A percentile compares a stretch with the other conserved stretches of the same genome.
Conservation (phyloP, 1,139 yeast genomes). For the Sugiyamaella neomexicana region DNA sequence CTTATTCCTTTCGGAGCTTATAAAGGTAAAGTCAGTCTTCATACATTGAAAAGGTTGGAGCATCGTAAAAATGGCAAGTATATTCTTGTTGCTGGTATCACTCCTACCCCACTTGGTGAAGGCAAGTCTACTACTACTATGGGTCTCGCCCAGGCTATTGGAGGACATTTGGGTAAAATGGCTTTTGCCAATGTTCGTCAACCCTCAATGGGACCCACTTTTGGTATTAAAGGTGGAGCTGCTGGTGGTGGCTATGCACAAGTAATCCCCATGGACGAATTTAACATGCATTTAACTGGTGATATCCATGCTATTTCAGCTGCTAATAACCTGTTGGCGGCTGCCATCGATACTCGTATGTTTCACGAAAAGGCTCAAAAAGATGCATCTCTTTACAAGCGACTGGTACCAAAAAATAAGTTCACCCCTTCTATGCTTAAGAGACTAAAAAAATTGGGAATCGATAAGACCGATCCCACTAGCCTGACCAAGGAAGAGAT, state of each 20-base stretch:
- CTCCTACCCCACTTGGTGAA: conserved; percentile 98
- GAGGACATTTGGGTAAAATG: conserved; percentile 83
- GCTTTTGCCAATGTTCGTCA: conserved; percentile 97
- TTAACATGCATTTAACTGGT: conserved; percentile 97
- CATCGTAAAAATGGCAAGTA: conserved; percentile 80
- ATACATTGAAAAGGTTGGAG: conserved; percentile 68
- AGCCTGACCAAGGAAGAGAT: conserved; percentile 80
- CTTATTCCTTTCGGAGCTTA: conserved; percentile 88
- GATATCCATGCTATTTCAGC: conserved; percentile 96
- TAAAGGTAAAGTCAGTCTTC: conserved; percentile 78
- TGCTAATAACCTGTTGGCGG: conserved; percentile 94
- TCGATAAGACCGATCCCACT: conserved; percentile 58
- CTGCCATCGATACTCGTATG: conserved; percentile 97
- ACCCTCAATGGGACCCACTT: conserved; percentile 99
- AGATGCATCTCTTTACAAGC: conserved; percentile 80
- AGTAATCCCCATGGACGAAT: conserved; percentile 99
- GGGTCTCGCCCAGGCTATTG: conserved; percentile 93
- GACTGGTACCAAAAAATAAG: conserved; percentile 86
- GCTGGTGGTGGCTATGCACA: conserved; percentile 99
- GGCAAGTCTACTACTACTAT: conserved; percentile 97
- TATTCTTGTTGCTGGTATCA: conserved; percentile 92
- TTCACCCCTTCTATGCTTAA: conserved; percentile 78
- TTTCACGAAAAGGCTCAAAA: conserved; percentile 96
- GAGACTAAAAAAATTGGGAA: conserved; percentile 78
- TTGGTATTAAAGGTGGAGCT: conserved; percentile 99